Evolutionary conservation across 2,329 filamentous ascomycete species (phyloP), one percentile per base, ranked within the genome.

Genomic region (Alternaria rosae): DNA sequence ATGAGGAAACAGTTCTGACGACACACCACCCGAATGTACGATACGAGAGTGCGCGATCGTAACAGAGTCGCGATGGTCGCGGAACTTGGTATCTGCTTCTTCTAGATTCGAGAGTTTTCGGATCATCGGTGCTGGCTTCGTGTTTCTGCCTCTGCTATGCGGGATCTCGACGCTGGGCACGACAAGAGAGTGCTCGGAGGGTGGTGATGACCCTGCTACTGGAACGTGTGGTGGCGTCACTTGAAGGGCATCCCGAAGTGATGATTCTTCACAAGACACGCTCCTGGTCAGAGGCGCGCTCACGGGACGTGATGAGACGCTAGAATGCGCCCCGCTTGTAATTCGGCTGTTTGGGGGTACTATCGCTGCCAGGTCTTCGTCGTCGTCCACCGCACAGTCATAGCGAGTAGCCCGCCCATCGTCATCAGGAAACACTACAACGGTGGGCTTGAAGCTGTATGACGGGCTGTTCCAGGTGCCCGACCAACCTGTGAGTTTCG

Each of bases 11-110:
- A 73, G 63, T 26, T 73, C 73, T 0, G 69, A 67, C 8, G 68
- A 66, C 0, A 71, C 38, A 3, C 58, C 62, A 6, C 68, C 60
- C 20, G 70, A 59, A 5, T 59, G 62, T 7, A 71, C 28, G n/a
- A 77, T 61, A 21, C 75, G 72, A 7, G 67, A 66, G 26, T 70
- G 71, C 6, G 74, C 72, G n/a, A 77, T 59, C 2, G 72, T 64
- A 0, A 78, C 62, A 0, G 77, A 79, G 51, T 79, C 74, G 23
- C 74, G 71, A 58, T 78, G 77, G 20, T 68, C 70, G 4, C 72
- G 68, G 23, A 79, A 79, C 15, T 60, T 69, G 1, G 67, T 21
- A 3, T 76, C 70, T 13, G 59, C 53, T 10, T 76, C 73, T 4
- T 78, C 74, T 12, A 77, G 38, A 20, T 75, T 75, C 0, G 75